A percentile compares a stretch with the other conserved stretches of the same genome.
Conservation (phyloP, 1,139 yeast genomes). For the Maudiozyma humilis region DNA sequence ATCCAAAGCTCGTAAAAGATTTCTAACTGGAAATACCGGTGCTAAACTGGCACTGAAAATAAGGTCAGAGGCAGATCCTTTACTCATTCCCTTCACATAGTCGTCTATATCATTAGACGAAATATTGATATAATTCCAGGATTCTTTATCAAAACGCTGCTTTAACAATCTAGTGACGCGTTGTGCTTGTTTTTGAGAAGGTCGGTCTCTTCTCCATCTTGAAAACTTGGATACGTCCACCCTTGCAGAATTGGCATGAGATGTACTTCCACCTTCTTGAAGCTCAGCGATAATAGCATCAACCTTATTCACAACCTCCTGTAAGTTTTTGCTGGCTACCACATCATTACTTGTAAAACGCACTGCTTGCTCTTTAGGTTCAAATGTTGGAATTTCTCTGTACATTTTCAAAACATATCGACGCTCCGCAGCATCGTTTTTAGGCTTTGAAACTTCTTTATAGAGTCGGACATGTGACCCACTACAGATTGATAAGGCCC, state of each 20-base stretch:
- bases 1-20: slow-evolving; percentile 16
- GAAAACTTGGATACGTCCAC: slow-evolving; percentile 25
- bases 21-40: slow-evolving; percentile 24
- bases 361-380: slow-evolving; percentile 12
- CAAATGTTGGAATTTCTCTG: slow-evolving; percentile 20
- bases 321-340: slow-evolving; percentile 14
- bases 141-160: slow-evolving; percentile 11
- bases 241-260: not conserved
- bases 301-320: slow-evolving; percentile 19
- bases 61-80: slow-evolving; percentile 37
- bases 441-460: slow-evolving; percentile 11
- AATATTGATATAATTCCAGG: slow-evolving; percentile 8
- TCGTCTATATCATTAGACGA: slow-evolving; percentile 18
- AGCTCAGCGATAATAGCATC: slow-evolving; percentile 17
- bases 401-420: slow-evolving; percentile 20
- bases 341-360: slow-evolving; percentile 18
- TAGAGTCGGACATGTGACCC: slow-evolving; percentile 24
- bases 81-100: slow-evolving; percentile 27
- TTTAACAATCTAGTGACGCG: slow-evolving; percentile 15
- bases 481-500: slow-evolving; percentile 23
- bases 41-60: slow-evolving; percentile 38
- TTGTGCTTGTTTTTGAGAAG: slow-evolving; percentile 28
- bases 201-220: slow-evolving; percentile 28
- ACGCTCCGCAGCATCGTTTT: not conserved
- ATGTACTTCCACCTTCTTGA: not conserved